Conservation (phyloP, 805 yeast species). For the Spathaspora hagerdaliae region DNA sequence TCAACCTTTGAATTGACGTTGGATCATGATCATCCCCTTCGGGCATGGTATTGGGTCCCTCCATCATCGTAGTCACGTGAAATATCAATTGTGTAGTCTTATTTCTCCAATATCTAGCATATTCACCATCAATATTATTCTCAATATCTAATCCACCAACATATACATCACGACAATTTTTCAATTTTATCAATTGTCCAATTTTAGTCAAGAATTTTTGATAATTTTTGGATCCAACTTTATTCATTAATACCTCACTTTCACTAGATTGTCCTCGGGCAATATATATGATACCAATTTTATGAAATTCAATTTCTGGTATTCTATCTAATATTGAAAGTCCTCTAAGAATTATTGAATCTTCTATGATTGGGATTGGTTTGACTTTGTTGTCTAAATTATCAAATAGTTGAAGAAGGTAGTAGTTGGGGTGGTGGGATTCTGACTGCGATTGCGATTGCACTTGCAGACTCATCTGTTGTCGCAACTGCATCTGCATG, state of each 20-base stretch:
- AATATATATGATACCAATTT: slow-evolving; percentile 73
- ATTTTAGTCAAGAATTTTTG: slow-evolving; percentile 53
- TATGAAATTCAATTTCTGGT: slow-evolving; percentile 75
- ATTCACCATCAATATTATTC: slow-evolving; percentile 69
- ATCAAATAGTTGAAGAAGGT: slow-evolving; percentile 49
- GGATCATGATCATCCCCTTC: slow-evolving; percentile 33
- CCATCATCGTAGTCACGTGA: slow-evolving; percentile 80
- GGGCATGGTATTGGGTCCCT: slow-evolving; percentile 24
- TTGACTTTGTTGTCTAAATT: slow-evolving; percentile 29
- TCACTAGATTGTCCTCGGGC: slow-evolving; percentile 65
- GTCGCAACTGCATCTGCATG: slow-evolving; percentile 42
- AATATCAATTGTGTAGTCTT: slow-evolving; percentile 67
- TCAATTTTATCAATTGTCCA: slow-evolving; percentile 59
- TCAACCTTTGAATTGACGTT: slow-evolving; percentile 13
- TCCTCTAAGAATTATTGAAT: slow-evolving; percentile 43
- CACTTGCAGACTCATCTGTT: slow-evolving; percentile 44
- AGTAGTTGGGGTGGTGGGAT: slow-evolving; percentile 37
- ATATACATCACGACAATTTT: slow-evolving; percentile 44
- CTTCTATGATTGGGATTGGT: slow-evolving; percentile 52
- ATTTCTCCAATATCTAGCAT: slow-evolving; percentile 68
- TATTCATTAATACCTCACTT: slow-evolving; percentile 58
- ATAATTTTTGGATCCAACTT: slow-evolving; percentile 60
- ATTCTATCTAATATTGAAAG: slow-evolving; percentile 64
- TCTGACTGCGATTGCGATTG: slow-evolving; percentile 10
- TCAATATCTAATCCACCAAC: slow-evolving; percentile 80